A percentile compares a stretch with the other conserved stretches of the same genome.
Evolutionary conservation across 345 rosid species (phyloP).

Genomic region (Adansonia digitata): DNA sequence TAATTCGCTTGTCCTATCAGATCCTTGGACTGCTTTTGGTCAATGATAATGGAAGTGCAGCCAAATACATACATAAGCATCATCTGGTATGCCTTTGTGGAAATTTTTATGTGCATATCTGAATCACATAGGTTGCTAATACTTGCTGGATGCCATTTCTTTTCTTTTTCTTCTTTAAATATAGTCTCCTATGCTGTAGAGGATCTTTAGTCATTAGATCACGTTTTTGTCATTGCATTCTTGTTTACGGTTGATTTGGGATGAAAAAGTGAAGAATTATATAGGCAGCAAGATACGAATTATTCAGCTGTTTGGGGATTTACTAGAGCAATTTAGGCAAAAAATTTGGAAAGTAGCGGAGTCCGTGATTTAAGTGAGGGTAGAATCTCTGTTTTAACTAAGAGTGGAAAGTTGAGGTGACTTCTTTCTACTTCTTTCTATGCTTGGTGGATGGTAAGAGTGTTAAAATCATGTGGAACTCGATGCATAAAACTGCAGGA

Average conservation of each 20-base stretch:
- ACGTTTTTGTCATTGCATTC: neutral
- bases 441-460: neutral
- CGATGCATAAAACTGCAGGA: neutral
- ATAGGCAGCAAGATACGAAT: neutral
- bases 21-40: slow-evolving; percentile 91
- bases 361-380: neutral
- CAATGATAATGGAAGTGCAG: slow-evolving; percentile 94
- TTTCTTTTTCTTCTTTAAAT: neutral
- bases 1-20: slow-evolving; percentile 34
- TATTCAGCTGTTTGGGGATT: neutral
- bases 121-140: slow-evolving; percentile 1
- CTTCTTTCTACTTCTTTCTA: too few relatives aligned
- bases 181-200: neutral
- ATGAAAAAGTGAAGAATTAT: neutral
- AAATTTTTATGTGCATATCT: slow-evolving; percentile 7
- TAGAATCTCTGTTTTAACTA: neutral
- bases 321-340: neutral
- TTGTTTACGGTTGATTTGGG: neutral
- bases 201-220: neutral
- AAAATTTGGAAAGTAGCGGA: neutral
- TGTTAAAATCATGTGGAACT: neutral
- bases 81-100: slow-evolving; percentile 67
- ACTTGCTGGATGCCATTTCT: neutral
- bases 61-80: slow-evolving; percentile 81
- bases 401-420: neutral